Percentiles rank a stretch among this genome's conserved stretches.
phyloP scores from a whole-genome alignment of 257 asterid species.

The Verbascum thapsus region DNA sequence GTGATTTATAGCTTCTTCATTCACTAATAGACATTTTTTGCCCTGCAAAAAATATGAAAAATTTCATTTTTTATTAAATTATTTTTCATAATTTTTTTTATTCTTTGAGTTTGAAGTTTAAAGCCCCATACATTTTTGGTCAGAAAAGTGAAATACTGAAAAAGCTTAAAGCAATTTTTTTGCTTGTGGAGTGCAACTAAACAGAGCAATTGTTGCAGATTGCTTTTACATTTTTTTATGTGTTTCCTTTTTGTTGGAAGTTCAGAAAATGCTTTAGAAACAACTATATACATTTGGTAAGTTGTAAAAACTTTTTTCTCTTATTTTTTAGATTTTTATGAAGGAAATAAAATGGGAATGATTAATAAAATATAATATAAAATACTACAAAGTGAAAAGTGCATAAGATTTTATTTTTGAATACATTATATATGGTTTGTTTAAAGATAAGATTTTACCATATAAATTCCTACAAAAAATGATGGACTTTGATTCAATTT shows the following conservation, averaged over 20 bases:
- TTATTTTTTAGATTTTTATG: no score
- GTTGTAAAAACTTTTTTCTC: no score
- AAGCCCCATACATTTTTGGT: neutral
- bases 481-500: no score
- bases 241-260: neutral
- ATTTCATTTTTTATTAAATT: neutral
- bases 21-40: constrained; percentile 17
- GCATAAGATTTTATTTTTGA: no score
- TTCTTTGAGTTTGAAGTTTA: neutral
- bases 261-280: neutral
- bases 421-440: no score
- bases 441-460: no score
- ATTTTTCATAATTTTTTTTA: neutral
- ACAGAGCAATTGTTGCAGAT: constrained; percentile 15
- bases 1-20: neutral
- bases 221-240: neutral
- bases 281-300: no score
- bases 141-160: constrained; percentile 4
- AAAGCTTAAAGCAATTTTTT: constrained; percentile 13
- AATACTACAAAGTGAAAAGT: no score
- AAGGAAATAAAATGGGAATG: no score
- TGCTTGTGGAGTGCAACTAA: constrained; percentile 5
- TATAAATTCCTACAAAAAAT: no score
- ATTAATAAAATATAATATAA: no score
- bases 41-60: constrained; percentile 2